Conservation (phyloP, 2,329 filamentous ascomycete genomes). For the Ceratocystis huliohia region DNA sequence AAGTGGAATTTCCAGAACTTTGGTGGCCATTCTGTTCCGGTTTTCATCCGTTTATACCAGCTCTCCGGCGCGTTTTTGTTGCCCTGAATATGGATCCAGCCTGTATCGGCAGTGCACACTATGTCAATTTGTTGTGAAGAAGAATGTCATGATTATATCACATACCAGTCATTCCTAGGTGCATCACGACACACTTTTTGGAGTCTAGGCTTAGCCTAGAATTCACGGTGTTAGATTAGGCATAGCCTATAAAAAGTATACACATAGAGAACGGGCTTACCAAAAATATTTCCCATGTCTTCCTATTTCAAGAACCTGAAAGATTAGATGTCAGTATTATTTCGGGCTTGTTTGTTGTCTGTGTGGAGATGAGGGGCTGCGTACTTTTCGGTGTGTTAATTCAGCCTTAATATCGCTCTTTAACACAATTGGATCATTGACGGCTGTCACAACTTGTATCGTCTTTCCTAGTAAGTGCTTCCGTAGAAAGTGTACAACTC, state of each 20-base stretch:
- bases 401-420: conserved; percentile 70
- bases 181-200: conserved; percentile 77
- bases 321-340: not conserved
- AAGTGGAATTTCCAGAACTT: conserved; percentile 80
- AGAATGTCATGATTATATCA: not conserved
- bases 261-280: conserved; percentile 27
- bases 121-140: not conserved
- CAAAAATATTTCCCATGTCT: conserved; percentile 98
- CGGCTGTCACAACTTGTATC: conserved; percentile 55
- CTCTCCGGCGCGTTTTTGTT: conserved; percentile 66
- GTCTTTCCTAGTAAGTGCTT: conserved; percentile 74
- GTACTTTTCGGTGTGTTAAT: conserved; percentile 9
- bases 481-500: conserved; percentile 73
- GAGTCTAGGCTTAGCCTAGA: conserved; percentile 47
- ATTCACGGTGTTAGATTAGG: not conserved
- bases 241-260: not conserved
- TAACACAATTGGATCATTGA: conserved; percentile 75
- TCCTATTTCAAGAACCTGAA: conserved; percentile 53
- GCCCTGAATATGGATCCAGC: conserved; percentile 80
- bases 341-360: not conserved
- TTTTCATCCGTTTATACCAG: conserved; percentile 62
- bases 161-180: conserved; percentile 60
- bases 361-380: not conserved
- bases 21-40: conserved; percentile 66
- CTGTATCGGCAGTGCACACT: conserved; percentile 23